phyloP scores from a whole-genome alignment of 2,329 filamentous ascomycete genomes.

The Fusarium burgessii region DNA sequence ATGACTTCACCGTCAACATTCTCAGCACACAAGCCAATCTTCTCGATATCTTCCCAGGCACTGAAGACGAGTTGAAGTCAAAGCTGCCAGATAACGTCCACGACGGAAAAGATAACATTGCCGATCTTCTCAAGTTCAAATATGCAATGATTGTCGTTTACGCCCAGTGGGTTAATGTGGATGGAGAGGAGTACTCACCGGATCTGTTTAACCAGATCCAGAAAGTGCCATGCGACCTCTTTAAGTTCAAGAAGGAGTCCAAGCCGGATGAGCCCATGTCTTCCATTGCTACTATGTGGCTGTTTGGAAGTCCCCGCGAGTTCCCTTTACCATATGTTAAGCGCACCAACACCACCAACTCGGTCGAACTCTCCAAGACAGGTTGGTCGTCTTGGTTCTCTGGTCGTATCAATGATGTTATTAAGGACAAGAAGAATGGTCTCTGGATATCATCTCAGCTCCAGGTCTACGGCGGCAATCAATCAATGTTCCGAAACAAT shows the following conservation, averaged over 20 bases:
- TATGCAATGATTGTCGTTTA: not conserved
- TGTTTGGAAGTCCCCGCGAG: slow-evolving; percentile 59
- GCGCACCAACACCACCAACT: slow-evolving; percentile 58
- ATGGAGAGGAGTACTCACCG: not conserved
- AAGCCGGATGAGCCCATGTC: not conserved
- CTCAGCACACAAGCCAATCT: not conserved
- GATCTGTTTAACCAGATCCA: not conserved
- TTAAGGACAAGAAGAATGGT: slow-evolving; percentile 32
- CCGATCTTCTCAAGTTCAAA: slow-evolving; percentile 9
- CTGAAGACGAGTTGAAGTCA: not conserved
- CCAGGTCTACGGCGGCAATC: slow-evolving; percentile 57
- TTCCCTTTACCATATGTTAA: slow-evolving; percentile 62
- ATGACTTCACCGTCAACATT: not conserved
- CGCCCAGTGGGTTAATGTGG: not conserved
- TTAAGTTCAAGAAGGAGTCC: not conserved
- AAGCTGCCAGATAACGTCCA: not conserved
- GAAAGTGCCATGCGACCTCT: accelerated
- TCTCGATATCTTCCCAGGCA: not conserved
- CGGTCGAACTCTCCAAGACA: slow-evolving; percentile 53
- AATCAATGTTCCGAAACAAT: slow-evolving; percentile 56
- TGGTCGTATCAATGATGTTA: slow-evolving; percentile 32
- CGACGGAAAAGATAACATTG: slow-evolving; percentile 26
- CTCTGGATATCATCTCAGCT: slow-evolving; percentile 56
- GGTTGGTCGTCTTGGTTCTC: slow-evolving; percentile 47
- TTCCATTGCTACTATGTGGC: slow-evolving; percentile 47